Evolutionary conservation across 179 eudicot genomes (phyloP).

Genomic region (Nepenthes alata): DNA sequence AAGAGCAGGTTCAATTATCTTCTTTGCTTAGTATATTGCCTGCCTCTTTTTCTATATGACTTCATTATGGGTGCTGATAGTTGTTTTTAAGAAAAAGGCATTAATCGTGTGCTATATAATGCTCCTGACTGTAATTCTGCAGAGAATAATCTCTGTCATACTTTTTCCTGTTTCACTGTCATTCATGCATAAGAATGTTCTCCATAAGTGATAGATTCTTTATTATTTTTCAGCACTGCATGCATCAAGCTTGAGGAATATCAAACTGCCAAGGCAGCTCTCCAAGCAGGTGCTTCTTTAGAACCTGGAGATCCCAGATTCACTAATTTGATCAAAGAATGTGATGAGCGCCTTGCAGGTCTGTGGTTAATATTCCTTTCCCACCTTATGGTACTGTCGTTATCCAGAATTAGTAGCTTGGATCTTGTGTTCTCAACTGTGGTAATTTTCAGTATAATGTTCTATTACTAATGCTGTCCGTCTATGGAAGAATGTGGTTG

Average conservation of each 20-base stretch:
- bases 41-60: background rate
- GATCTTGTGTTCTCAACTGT: too few species aligned
- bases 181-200: background rate
- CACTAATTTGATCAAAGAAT: slow-evolving; percentile 57
- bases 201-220: background rate
- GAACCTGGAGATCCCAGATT: slow-evolving; percentile 66
- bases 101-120: background rate
- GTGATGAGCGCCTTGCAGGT: slow-evolving; percentile 77
- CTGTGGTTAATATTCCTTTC: slow-evolving; percentile 3
- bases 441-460: too few species aligned
- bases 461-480: too few species aligned
- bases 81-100: background rate
- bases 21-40: background rate
- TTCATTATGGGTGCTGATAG: too few species aligned
- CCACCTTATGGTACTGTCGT: background rate
- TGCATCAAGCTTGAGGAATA: slow-evolving; percentile 92
- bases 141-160: background rate
- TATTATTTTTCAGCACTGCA: slow-evolving; percentile 39
- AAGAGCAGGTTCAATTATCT: background rate
- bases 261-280: slow-evolving; percentile 81
- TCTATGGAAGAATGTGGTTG: too few species aligned
- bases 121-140: background rate
- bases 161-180: background rate
- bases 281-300: slow-evolving; percentile 66
- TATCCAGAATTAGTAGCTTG: background rate